These are phyloP conservation scores for Pyracantha coccinea DNA, from an alignment of 331 rosid genomes.

Conservation along the genomic window DNA sequence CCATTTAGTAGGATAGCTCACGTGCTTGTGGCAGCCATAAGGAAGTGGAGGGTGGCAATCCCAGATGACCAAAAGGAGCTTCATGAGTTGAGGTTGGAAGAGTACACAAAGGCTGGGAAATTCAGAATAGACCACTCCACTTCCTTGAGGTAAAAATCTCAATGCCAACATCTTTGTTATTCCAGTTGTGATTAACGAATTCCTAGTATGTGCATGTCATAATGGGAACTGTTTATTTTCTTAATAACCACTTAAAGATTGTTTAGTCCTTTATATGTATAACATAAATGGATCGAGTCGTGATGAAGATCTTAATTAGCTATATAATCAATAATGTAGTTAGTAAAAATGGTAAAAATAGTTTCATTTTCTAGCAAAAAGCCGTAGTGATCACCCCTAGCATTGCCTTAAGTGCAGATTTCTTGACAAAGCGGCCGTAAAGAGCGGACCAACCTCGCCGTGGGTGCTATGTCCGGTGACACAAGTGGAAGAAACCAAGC, in stretches of 20 bases:
- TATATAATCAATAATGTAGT: neutral
- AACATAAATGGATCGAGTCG: no score
- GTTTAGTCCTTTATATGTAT: no score
- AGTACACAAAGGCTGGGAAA: conserved; percentile 23
- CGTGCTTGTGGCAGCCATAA: conserved; percentile 48
- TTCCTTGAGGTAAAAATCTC: conserved; percentile 41
- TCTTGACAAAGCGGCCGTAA: conserved; percentile 70
- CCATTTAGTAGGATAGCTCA: conserved; percentile 51
- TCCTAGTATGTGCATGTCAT: no score
- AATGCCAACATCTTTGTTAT: neutral
- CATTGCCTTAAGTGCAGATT: conserved; percentile 34
- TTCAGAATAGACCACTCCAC: conserved; percentile 43
- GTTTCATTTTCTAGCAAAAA: neutral
- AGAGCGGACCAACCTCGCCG: conserved; percentile 30
- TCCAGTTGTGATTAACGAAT: no score
- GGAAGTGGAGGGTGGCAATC: conserved; percentile 38
- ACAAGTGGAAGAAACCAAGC: conserved; percentile 88
- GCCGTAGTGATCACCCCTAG: neutral
- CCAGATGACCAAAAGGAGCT: conserved; percentile 60
- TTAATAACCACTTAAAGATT: no score
- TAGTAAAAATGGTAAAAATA: neutral
- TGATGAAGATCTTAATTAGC: no score
- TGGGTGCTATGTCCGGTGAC: conserved; percentile 68
- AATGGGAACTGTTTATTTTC: no score
- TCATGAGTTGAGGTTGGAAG: conserved; percentile 50